These are phyloP conservation scores for Hypoxylon sp. DNA, from an alignment of 2,329 filamentous ascomycete genomes.

Conservation along the genomic window DNA sequence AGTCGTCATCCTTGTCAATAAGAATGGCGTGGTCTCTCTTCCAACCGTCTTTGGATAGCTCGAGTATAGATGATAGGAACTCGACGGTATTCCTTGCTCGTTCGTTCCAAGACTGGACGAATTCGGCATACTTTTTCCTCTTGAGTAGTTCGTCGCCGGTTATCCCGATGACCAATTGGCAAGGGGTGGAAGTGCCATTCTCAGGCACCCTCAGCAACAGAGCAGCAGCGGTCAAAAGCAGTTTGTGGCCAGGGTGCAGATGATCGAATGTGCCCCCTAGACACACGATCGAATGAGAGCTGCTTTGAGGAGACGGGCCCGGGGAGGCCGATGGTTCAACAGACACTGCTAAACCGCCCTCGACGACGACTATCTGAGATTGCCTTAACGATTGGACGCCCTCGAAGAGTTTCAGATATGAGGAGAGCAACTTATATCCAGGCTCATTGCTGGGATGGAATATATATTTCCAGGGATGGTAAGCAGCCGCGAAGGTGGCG, in stretches of 20 bases:
- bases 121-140: conserved; percentile 87
- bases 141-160: conserved; percentile 85
- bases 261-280: conserved; percentile 97
- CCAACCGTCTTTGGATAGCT: conserved; percentile 53
- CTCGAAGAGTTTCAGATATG: conserved; percentile 58
- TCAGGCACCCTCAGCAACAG: conserved; percentile 69
- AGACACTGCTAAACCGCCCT: conserved; percentile 60
- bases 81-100: conserved; percentile 73
- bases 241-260: conserved; percentile 92
- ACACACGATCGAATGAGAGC: conserved; percentile 69
- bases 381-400: conserved; percentile 56
- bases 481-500: conserved; percentile 59
- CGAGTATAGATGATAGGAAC: conserved; percentile 74
- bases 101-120: conserved; percentile 80
- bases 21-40: conserved; percentile 51
- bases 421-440: conserved; percentile 64
- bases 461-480: conserved; percentile 68
- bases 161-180: conserved; percentile 80
- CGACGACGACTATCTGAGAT: conserved; percentile 59
- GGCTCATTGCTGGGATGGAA: conserved; percentile 72
- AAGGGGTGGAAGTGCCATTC: conserved; percentile 50
- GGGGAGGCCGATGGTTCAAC: conserved; percentile 34
- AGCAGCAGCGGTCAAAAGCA: conserved; percentile 88
- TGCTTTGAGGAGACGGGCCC: conserved; percentile 36
- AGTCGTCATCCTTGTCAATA: conserved; percentile 51